Percentiles rank a stretch among this genome's conserved stretches.
phyloP scores from a whole-genome alignment of 1,284 basidiomycete genomes.

The Ganoderma boninense region DNA sequence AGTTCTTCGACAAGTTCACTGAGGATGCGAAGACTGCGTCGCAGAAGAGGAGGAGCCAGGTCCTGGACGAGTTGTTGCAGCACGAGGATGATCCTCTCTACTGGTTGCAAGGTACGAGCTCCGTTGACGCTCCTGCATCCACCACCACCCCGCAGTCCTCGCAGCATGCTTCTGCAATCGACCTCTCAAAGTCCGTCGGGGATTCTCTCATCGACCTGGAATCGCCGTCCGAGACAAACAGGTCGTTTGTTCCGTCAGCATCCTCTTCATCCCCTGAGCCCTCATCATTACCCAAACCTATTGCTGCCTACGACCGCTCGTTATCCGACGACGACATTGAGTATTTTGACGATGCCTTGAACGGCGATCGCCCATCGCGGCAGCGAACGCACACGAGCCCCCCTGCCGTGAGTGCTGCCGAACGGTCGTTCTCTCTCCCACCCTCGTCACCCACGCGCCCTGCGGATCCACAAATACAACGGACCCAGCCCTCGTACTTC shows the following conservation, averaged over 20 bases:
- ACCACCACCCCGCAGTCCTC: slow-evolving; percentile 31
- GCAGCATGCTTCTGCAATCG: neutral
- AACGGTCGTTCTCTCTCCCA: slow-evolving; percentile 44
- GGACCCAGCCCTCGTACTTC: slow-evolving; percentile 47
- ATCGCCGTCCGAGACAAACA: slow-evolving; percentile 21
- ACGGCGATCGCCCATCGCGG: slow-evolving; percentile 18
- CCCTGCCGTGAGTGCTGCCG: slow-evolving; percentile 32
- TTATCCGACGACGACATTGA: slow-evolving; percentile 17
- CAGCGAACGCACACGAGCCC: slow-evolving; percentile 18
- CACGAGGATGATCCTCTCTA: slow-evolving; percentile 76
- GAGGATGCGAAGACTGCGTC: slow-evolving; percentile 61
- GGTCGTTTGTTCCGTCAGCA: neutral
- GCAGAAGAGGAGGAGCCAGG: slow-evolving; percentile 55
- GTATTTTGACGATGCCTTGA: neutral
- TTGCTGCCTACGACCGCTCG: neutral
- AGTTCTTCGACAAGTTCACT: slow-evolving; percentile 68
- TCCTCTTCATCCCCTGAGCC: slow-evolving; percentile 2
- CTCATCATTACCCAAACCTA: slow-evolving; percentile 4
- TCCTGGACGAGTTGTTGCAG: slow-evolving; percentile 68
- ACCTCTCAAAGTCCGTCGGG: neutral
- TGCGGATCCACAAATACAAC: slow-evolving; percentile 41
- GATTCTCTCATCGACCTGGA: slow-evolving; percentile 30
- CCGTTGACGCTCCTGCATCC: slow-evolving; percentile 13
- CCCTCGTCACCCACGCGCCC: slow-evolving; percentile 39
- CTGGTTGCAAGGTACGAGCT: slow-evolving; percentile 45